Evolutionary conservation across 805 yeast species (phyloP).

Genomic region (Spathaspora sp.): DNA sequence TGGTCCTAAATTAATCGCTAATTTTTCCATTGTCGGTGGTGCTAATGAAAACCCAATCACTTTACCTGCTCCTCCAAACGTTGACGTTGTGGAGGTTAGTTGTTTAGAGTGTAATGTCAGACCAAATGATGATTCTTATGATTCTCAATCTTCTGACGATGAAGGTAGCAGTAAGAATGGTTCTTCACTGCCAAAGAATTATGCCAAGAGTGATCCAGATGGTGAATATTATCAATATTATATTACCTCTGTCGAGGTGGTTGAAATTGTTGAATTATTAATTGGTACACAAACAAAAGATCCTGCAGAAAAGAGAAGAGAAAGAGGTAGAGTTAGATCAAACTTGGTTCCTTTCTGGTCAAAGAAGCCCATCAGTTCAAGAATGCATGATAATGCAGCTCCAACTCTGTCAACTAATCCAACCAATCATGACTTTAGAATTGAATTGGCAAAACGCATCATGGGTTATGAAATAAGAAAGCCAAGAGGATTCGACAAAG

Average conservation of each 20-base stretch:
- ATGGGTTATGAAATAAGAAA: conserved; percentile 61
- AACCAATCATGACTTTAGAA: conserved; percentile 35
- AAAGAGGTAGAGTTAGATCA: conserved; percentile 63
- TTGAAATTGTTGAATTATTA: conserved; percentile 58
- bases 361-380: conserved; percentile 52
- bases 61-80: conserved; percentile 37
- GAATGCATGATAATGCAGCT: conserved; percentile 23
- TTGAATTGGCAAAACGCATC: conserved; percentile 59
- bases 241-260: conserved; percentile 65
- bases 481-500: conserved; percentile 69
- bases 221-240: conserved; percentile 37
- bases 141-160: conserved; percentile 21
- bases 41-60: conserved; percentile 45
- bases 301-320: conserved; percentile 53
- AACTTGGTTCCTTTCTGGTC: conserved; percentile 68
- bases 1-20: conserved; percentile 43
- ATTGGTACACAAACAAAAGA: conserved; percentile 48
- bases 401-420: conserved; percentile 5
- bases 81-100: conserved; percentile 55
- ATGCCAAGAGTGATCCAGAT: conserved; percentile 15
- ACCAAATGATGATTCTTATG: conserved; percentile 25
- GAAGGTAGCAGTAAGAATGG: conserved; percentile 16
- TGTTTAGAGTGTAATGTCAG: conserved; percentile 45
- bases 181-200: conserved; percentile 8
- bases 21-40: conserved; percentile 49